Conservation (phyloP, 352 stramenopile genomes). For the Globisporangium middletonii region DNA sequence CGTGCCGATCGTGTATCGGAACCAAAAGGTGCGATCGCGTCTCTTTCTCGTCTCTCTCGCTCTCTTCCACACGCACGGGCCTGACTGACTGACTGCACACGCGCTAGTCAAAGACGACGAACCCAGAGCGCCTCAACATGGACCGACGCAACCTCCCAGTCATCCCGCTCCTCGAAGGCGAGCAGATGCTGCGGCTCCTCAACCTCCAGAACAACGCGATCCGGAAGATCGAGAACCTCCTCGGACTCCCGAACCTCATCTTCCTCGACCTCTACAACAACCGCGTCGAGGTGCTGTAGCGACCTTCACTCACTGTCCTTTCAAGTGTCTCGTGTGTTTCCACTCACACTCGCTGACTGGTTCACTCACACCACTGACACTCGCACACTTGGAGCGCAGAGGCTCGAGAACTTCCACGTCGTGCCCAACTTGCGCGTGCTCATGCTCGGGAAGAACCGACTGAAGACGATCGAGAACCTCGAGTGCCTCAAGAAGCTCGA, state of each 20-base stretch:
- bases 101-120: conserved; percentile 49
- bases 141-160: conserved; percentile 77
- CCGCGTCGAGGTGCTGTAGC: conserved; percentile 57
- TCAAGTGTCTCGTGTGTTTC: no score
- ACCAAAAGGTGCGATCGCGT: conserved; percentile 39
- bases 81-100: background rate
- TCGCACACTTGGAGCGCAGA: conserved; percentile 17
- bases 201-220: conserved; percentile 93
- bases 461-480: conserved; percentile 81
- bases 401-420: conserved; percentile 68
- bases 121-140: conserved; percentile 86
- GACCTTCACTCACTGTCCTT: background rate
- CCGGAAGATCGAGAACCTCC: conserved; percentile 74
- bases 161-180: conserved; percentile 84
- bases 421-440: conserved; percentile 86
- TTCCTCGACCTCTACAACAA: conserved; percentile 94
- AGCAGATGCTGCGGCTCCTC: conserved; percentile 84
- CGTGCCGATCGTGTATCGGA: conserved; percentile 66
- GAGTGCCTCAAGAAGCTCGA: conserved; percentile 85
- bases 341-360: no score
- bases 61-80: background rate
- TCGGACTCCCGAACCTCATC: conserved; percentile 85
- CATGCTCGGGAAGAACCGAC: conserved; percentile 90
- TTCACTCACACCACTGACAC: no score
- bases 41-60: background rate